Conservation (phyloP, 202 grass and related monocot genomes). For the Saccharum hybrid region DNA sequence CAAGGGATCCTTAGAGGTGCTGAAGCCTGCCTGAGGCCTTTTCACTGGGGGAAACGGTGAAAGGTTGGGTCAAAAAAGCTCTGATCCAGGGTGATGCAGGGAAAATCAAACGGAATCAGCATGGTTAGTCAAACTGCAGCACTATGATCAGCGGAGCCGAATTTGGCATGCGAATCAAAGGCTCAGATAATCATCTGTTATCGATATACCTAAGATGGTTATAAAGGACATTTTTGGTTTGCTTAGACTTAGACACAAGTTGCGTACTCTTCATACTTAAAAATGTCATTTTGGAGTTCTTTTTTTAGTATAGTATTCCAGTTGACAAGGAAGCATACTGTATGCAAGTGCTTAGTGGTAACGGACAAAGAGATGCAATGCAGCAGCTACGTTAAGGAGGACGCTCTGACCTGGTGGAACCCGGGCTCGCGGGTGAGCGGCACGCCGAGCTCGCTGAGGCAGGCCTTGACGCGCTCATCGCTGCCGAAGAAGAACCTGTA, state of each 20-base stretch:
- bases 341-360: background rate
- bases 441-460: constrained; percentile 77
- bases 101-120: background rate
- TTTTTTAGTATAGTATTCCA: background rate
- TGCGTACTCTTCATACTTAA: background rate
- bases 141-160: background rate
- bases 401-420: constrained; percentile 74
- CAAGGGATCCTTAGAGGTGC: background rate
- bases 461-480: constrained; percentile 76
- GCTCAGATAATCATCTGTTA: background rate
- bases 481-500: constrained; percentile 73
- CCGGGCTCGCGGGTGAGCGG: constrained; percentile 75
- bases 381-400: background rate
- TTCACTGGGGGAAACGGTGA: background rate
- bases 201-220: background rate
- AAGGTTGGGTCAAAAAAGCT: constrained; percentile 39
- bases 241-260: background rate
- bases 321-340: background rate
- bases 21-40: background rate
- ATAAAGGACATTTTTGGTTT: constrained; percentile 6
- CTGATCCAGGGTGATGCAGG: background rate
- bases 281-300: background rate
- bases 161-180: background rate
- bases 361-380: background rate
- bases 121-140: background rate